A percentile compares a stretch with the other conserved stretches of the same genome.
These are phyloP conservation scores for Xylaria hypoxylon DNA, from an alignment of 2,329 filamentous ascomycete species.

Conservation along the genomic window DNA sequence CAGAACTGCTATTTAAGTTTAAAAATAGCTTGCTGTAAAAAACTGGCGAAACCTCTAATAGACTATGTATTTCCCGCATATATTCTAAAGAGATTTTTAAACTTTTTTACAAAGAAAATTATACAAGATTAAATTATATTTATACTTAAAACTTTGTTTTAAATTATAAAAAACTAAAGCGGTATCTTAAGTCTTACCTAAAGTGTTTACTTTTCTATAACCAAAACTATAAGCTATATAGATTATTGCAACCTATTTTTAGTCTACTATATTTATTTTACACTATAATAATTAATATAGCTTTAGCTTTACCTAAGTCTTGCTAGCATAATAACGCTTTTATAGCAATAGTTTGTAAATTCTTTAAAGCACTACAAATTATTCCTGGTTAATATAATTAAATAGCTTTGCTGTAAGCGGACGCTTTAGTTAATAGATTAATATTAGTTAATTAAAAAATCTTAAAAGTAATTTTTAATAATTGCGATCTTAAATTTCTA, in stretches of 20 bases:
- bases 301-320: neutral
- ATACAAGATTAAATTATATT: neutral
- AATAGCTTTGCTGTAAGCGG: too few relatives aligned
- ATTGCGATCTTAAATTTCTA: too few relatives aligned
- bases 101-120: constrained; percentile 13
- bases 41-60: constrained; percentile 2
- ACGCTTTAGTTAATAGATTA: too few relatives aligned
- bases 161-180: constrained; percentile 15
- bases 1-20: constrained; percentile 14
- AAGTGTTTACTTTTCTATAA: neutral
- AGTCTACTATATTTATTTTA: neutral
- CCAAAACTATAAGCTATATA: neutral
- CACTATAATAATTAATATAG: neutral
- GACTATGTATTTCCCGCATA: constrained; percentile 21
- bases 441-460: too few relatives aligned
- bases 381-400: too few relatives aligned
- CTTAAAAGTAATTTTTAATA: too few relatives aligned
- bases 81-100: constrained; percentile 18
- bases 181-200: neutral
- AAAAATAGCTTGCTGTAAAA: constrained; percentile 24
- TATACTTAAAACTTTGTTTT: constrained; percentile 18
- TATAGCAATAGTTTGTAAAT: too few relatives aligned
- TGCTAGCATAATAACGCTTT: neutral
- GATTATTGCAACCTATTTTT: neutral
- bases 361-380: too few relatives aligned